Evolutionary conservation across 352 stramenopile species (phyloP).

Genomic region (Globisporangium iwayamae): DNA sequence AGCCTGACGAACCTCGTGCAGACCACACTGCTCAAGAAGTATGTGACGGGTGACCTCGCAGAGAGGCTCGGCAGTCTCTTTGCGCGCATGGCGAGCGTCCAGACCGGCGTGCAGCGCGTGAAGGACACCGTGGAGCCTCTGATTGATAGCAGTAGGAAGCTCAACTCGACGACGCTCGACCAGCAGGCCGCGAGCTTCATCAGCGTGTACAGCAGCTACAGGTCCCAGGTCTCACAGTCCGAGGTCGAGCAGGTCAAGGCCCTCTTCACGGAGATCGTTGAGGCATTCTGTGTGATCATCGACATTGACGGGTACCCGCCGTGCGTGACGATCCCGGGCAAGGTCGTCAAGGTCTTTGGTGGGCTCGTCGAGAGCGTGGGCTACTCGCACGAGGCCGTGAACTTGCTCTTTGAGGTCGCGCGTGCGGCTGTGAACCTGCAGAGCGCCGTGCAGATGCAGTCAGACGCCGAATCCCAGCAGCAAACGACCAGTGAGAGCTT

Average conservation of each 20-base stretch:
- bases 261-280: slow-evolving; percentile 4
- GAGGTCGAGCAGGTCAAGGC: slow-evolving; percentile 2
- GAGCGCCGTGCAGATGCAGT: not conserved
- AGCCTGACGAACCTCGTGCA: slow-evolving; percentile 5
- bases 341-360: not conserved
- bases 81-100: not conserved
- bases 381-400: slow-evolving; percentile 3
- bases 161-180: not conserved
- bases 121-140: not conserved
- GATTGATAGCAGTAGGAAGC: not conserved
- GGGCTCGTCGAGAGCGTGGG: not conserved
- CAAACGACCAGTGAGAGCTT: not conserved
- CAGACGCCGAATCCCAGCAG: not conserved
- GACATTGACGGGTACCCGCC: slow-evolving; percentile 4
- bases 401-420: not conserved
- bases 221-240: not conserved
- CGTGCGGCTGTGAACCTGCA: not conserved
- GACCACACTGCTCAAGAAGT: slow-evolving; percentile 3
- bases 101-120: not conserved
- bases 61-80: not conserved
- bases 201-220: not conserved
- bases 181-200: slow-evolving; percentile 2
- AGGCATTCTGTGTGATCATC: slow-evolving; percentile 6
- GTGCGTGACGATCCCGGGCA: slow-evolving; percentile 3
- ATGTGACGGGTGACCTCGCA: not conserved